A percentile compares a stretch with the other conserved stretches of the same genome.
Evolutionary conservation across 2,329 filamentous ascomycete genomes (phyloP).

Genomic region (Fusarium lateritium): DNA sequence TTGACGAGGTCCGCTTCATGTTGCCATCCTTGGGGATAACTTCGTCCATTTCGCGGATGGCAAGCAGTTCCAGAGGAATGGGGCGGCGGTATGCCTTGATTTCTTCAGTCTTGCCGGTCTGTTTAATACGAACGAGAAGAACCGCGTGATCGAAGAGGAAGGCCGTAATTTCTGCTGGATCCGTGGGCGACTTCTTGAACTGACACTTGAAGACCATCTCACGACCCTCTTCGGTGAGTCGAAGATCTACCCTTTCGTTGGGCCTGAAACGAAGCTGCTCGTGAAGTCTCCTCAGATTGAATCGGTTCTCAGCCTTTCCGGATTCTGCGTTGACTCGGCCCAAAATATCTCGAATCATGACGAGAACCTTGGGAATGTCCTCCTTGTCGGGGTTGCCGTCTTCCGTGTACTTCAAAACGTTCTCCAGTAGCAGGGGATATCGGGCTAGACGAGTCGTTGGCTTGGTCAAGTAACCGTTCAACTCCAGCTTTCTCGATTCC

Average conservation of each 20-base stretch:
- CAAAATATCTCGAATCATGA: conserved; percentile 88
- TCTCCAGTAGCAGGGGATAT: conserved; percentile 92
- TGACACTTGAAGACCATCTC: conserved; percentile 95
- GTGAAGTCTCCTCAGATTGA: conserved; percentile 93
- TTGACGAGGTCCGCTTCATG: conserved; percentile 89
- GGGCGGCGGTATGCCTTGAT: conserved; percentile 94
- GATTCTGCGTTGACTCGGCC: conserved; percentile 93
- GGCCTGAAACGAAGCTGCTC: conserved; percentile 92
- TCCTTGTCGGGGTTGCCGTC: conserved; percentile 91
- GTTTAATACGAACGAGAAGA: conserved; percentile 90
- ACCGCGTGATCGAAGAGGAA: conserved; percentile 98
- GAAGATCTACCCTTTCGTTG: conserved; percentile 92
- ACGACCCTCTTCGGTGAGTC: conserved; percentile 92
- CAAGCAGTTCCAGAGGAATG: conserved; percentile 92
- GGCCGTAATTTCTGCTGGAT: conserved; percentile 90
- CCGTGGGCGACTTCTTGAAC: conserved; percentile 92
- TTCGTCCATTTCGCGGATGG: conserved; percentile 98
- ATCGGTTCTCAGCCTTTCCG: conserved; percentile 97
- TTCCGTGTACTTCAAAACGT: conserved; percentile 91
- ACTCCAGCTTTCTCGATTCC: conserved; percentile 94
- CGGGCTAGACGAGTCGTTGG: conserved; percentile 94
- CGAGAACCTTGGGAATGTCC: conserved; percentile 91
- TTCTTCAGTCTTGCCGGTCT: conserved; percentile 92
- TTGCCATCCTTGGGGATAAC: conserved; percentile 86
- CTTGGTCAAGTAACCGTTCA: conserved; percentile 98